These are phyloP conservation scores for Nematocida ironsii DNA, from an alignment of 371 early-diverging fungal genomes.

Conservation along the genomic window DNA sequence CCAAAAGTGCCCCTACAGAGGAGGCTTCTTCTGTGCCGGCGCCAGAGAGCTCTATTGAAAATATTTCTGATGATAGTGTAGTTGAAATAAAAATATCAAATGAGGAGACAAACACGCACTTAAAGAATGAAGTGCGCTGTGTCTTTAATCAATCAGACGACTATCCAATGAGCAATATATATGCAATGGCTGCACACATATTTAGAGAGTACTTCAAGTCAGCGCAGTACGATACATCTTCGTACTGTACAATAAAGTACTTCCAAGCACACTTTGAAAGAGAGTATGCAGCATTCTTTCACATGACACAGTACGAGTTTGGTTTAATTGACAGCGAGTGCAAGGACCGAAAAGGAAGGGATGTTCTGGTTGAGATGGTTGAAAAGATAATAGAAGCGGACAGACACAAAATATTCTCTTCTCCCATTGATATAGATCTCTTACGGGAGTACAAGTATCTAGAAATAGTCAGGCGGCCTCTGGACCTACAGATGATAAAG, in stretches of 20 bases:
- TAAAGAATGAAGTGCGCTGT: not conserved
- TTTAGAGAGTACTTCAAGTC: constrained; percentile 32
- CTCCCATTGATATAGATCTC: constrained; percentile 35
- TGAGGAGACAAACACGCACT: not conserved
- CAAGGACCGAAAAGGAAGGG: constrained; percentile 6
- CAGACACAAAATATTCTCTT: constrained; percentile 24
- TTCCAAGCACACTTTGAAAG: constrained; percentile 55
- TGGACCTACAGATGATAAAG: constrained; percentile 80
- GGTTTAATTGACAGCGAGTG: constrained; percentile 14
- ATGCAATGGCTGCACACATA: constrained; percentile 3
- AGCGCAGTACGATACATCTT: constrained; percentile 42
- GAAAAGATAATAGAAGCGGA: constrained; percentile 16
- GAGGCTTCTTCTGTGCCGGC: not conserved
- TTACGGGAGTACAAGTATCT: constrained; percentile 74
- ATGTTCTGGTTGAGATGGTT: not conserved
- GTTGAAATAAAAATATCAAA: not conserved
- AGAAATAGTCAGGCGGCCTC: constrained; percentile 87
- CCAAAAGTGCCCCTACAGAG: not conserved
- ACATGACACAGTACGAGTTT: not conserved
- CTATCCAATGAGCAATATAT: not conserved
- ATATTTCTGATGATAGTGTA: not conserved
- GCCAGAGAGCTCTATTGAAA: not conserved
- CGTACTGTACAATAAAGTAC: constrained; percentile 50
- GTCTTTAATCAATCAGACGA: not conserved
- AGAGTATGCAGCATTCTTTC: constrained; percentile 7